phyloP scores from a whole-genome alignment of 2,329 filamentous ascomycete species.

The Colletotrichum eleusines region DNA sequence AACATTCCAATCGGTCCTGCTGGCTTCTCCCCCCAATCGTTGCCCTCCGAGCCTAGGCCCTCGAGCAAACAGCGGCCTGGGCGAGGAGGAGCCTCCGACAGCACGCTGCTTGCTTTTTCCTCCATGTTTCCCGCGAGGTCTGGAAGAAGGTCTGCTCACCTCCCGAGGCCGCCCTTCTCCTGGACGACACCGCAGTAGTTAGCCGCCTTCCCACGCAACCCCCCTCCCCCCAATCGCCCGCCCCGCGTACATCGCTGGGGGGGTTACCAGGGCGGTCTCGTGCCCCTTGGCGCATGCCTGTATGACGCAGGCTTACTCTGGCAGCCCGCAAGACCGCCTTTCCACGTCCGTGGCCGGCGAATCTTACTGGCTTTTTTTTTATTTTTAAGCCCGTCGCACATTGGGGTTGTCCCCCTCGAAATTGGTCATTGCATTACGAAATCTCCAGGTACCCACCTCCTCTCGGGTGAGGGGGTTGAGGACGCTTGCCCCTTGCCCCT shows the following conservation, averaged over 20 bases:
- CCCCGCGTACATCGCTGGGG: not conserved
- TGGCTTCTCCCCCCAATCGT: not conserved
- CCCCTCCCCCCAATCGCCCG: not conserved
- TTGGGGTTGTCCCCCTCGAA: not conserved
- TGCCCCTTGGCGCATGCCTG: conserved; percentile 21
- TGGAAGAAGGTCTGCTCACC: not conserved
- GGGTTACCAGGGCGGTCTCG: conserved; percentile 12
- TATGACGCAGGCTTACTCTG: conserved; percentile 27
- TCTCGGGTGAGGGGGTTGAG: not conserved
- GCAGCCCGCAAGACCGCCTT: not conserved
- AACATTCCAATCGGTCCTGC: not conserved
- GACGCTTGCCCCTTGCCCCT: not conserved
- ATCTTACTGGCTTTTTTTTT: too few relatives aligned
- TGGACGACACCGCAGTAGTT: not conserved
- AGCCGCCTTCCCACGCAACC: not conserved
- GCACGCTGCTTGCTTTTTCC: not conserved
- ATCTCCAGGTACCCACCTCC: not conserved
- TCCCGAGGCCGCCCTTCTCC: not conserved
- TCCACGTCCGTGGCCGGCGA: not conserved
- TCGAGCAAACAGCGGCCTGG: not conserved
- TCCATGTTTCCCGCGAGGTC: not conserved
- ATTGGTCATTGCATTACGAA: conserved; percentile 7
- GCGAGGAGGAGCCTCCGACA: not conserved
- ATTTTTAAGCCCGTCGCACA: not conserved
- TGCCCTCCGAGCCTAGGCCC: not conserved